Conservation (phyloP, 108 stramenopile species). For the Pseudonitzschia multiseries region DNA sequence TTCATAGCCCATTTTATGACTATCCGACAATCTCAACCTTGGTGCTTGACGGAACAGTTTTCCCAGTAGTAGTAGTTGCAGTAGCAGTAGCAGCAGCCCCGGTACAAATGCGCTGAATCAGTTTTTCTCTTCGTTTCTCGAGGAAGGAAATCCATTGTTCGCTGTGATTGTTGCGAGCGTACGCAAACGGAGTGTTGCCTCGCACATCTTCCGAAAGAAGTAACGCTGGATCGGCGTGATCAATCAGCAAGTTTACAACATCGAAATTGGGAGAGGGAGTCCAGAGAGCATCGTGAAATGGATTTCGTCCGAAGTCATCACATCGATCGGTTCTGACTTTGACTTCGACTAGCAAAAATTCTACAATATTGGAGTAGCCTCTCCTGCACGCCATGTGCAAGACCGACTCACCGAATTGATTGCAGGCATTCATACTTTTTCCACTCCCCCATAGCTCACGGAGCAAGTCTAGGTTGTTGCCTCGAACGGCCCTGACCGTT, state of each 20-base stretch:
- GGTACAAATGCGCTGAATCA: conserved; percentile 1
- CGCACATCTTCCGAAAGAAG: conserved; percentile 64
- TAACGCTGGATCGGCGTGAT: conserved; percentile 42
- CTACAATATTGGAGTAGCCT: conserved; percentile 53
- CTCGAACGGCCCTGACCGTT: conserved; percentile 51
- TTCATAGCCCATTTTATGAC: background rate
- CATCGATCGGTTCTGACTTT: conserved; percentile 54
- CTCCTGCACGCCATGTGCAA: conserved; percentile 89
- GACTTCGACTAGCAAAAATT: conserved; percentile 63
- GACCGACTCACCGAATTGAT: conserved; percentile 82
- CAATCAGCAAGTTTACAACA: conserved; percentile 48
- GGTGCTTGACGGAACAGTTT: no score
- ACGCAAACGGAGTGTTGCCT: conserved; percentile 80
- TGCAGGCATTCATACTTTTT: conserved; percentile 66
- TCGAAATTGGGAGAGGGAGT: conserved; percentile 61
- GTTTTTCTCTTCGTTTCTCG: conserved; percentile 7
- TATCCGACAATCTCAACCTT: conserved; percentile 9
- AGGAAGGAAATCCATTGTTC: conserved; percentile 36
- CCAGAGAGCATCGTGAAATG: conserved; percentile 88
- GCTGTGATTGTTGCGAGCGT: conserved; percentile 71
- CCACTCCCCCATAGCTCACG: conserved; percentile 23
- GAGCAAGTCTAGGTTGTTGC: conserved; percentile 44
- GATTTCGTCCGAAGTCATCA: conserved; percentile 85
- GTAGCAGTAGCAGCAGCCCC: background rate
- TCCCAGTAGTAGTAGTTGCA: background rate